Conservation (phyloP, 768 basidiomycete species). For the Kwoniella europaea region DNA sequence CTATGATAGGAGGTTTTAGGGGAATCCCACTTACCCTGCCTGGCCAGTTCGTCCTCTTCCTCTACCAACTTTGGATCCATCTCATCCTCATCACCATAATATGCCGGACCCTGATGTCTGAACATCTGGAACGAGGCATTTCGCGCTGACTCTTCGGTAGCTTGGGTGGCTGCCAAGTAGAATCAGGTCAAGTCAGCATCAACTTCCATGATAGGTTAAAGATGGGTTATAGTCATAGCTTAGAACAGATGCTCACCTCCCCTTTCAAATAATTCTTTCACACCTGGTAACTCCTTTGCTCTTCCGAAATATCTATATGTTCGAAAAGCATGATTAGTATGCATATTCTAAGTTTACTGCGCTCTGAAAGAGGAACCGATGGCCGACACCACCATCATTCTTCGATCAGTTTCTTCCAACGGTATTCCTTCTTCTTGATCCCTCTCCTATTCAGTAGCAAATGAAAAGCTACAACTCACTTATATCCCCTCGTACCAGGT, state of each 20-base stretch:
- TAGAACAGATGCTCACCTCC: conserved; percentile 64
- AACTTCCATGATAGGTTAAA: background rate
- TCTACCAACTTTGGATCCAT: conserved; percentile 68
- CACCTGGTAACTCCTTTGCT: conserved; percentile 92
- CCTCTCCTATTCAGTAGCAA: background rate
- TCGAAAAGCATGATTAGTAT: too few species aligned
- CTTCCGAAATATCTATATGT: conserved; percentile 85
- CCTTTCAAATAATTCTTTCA: conserved; percentile 89
- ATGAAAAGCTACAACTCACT: conserved; percentile 63
- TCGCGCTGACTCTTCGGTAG: conserved; percentile 83
- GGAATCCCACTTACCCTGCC: conserved; percentile 61
- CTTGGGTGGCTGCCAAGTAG: conserved; percentile 62
- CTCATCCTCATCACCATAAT: conserved; percentile 93
- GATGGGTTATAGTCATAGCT: background rate
- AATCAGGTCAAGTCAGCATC: conserved; percentile 1
- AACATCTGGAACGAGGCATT: conserved; percentile 83
- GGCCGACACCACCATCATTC: background rate
- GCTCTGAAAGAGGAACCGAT: background rate
- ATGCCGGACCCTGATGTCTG: conserved; percentile 79
- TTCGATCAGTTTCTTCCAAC: too few species aligned
- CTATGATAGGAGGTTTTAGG: too few species aligned
- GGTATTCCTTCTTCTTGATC: too few species aligned
- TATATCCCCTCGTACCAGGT: conserved; percentile 95
- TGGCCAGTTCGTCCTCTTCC: conserved; percentile 73
- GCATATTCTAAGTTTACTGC: too few species aligned